Conservation (phyloP, 139 green algal species). For the Chlorella sorokiniana region DNA sequence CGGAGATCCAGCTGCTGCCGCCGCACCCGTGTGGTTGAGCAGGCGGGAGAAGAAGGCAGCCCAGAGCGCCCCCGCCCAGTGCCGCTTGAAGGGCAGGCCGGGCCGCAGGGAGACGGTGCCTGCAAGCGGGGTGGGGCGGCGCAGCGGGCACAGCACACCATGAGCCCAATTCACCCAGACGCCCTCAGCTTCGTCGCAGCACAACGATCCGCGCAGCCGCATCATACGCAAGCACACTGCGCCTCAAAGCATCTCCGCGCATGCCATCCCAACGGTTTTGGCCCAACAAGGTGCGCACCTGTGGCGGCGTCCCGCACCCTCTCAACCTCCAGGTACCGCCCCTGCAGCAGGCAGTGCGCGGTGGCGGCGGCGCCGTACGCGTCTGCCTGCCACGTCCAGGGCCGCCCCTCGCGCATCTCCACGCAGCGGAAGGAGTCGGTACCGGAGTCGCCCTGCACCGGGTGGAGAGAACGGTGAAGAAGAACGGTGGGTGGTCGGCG, state of each 20-base stretch:
- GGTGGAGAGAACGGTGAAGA: neutral
- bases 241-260: neutral
- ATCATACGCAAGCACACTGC: neutral
- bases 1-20: no score
- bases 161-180: no score
- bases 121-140: neutral
- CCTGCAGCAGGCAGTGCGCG: slow-evolving; percentile 54
- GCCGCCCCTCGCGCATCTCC: slow-evolving; percentile 53
- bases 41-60: slow-evolving; percentile 42
- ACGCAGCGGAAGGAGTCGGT: slow-evolving; percentile 60
- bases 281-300: neutral
- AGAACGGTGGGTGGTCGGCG: no score
- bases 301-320: slow-evolving; percentile 26
- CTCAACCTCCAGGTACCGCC: slow-evolving; percentile 60
- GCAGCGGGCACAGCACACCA: no score
- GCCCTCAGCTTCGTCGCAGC: neutral
- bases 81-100: slow-evolving; percentile 36
- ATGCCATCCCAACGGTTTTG: neutral
- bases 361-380: slow-evolving; percentile 42
- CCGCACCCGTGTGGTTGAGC: slow-evolving; percentile 40
- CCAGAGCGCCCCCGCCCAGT: slow-evolving; percentile 51
- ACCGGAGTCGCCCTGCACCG: slow-evolving; percentile 14
- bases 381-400: slow-evolving; percentile 55
- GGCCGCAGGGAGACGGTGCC: slow-evolving; percentile 32
- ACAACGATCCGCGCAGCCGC: neutral